phyloP scores from a whole-genome alignment of 805 yeast genomes.

The Metschnikowia borealis region DNA sequence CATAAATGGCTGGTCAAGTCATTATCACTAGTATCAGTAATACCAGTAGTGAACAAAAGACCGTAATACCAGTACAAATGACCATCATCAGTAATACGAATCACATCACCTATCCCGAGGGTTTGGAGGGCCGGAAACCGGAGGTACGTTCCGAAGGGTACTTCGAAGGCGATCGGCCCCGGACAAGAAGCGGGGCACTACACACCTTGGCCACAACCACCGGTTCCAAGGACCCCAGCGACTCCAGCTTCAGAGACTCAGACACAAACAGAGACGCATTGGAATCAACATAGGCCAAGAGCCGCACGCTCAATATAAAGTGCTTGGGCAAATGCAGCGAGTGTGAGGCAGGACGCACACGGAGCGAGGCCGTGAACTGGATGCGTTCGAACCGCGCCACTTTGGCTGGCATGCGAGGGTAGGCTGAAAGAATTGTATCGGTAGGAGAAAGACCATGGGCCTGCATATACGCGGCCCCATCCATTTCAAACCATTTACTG shows the following conservation, averaged over 20 bases:
- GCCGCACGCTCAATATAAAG: conserved; percentile 49
- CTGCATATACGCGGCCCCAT: conserved; percentile 12
- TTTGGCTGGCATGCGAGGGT: conserved; percentile 24
- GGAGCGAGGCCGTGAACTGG: conserved; percentile 53
- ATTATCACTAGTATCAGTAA: too few relatives aligned
- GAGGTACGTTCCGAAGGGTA: conserved; percentile 25
- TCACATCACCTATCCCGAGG: too few relatives aligned
- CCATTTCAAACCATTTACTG: conserved; percentile 49
- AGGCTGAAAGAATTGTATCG: conserved; percentile 5
- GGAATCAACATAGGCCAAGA: conserved; percentile 38
- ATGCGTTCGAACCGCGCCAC: conserved; percentile 68
- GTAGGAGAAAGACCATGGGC: background rate
- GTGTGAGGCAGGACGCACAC: conserved; percentile 33
- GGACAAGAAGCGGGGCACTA: conserved; percentile 56
- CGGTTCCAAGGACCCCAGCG: conserved; percentile 13
- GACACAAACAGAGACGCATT: background rate
- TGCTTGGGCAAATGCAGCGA: conserved; percentile 25
- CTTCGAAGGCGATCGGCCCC: conserved; percentile 66
- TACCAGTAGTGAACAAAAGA: too few relatives aligned
- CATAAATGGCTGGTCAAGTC: too few relatives aligned
- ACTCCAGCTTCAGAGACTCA: too few relatives aligned
- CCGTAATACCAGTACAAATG: background rate
- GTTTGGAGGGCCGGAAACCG: conserved; percentile 3
- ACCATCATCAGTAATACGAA: too few relatives aligned
- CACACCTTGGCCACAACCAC: conserved; percentile 40